These are phyloP conservation scores for Calonectria pseudoturangicola DNA, from an alignment of 2,329 filamentous ascomycete species.

Conservation along the genomic window DNA sequence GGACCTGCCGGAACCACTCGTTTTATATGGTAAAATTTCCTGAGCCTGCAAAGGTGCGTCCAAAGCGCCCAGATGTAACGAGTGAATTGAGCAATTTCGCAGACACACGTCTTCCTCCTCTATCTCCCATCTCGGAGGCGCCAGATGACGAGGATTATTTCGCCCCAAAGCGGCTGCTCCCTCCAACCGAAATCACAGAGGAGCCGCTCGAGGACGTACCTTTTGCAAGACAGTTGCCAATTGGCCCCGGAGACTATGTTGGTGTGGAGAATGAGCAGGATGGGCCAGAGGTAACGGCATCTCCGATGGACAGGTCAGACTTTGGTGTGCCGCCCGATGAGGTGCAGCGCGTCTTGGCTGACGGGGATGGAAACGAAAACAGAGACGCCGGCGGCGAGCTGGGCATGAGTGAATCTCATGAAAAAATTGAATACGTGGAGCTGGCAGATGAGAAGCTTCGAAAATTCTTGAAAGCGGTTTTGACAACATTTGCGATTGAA, in stretches of 20 bases:
- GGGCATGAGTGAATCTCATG: neutral
- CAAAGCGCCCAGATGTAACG: neutral
- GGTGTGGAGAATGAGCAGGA: neutral
- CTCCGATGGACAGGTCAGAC: neutral
- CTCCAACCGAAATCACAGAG: neutral
- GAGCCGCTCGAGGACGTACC: neutral
- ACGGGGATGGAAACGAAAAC: neutral
- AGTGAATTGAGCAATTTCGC: constrained; percentile 1
- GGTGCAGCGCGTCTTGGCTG: neutral
- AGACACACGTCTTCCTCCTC: neutral
- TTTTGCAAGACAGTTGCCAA: neutral
- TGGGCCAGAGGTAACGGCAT: neutral
- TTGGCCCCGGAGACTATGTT: neutral
- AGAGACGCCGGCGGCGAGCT: neutral
- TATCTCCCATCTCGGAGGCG: constrained; percentile 39
- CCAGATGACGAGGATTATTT: constrained; percentile 1
- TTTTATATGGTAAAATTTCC: constrained; percentile 31
- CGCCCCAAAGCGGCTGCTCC: neutral
- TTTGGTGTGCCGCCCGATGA: neutral
- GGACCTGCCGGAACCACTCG: constrained; percentile 40
- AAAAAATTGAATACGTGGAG: constrained; percentile 29
- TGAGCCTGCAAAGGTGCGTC: neutral
- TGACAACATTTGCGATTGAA: constrained; percentile 34
- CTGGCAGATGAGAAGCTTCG: constrained; percentile 38
- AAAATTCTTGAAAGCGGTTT: constrained; percentile 35